Conservation (phyloP, 257 asterid genomes). For the Lycium barbarum region DNA sequence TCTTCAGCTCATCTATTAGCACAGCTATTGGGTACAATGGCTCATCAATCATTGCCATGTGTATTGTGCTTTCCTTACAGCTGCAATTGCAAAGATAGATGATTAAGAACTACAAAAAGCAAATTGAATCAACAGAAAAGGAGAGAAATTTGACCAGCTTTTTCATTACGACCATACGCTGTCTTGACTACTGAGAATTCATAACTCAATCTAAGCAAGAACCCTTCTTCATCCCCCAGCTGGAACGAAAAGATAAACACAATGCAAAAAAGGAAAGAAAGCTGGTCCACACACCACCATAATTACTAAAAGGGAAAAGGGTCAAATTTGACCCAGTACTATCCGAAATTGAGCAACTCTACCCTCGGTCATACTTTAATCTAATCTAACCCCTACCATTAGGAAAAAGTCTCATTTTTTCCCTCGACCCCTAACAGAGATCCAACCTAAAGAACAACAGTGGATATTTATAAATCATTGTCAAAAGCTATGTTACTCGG, state of each 20-base stretch:
- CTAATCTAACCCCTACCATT: neutral
- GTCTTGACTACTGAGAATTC: neutral
- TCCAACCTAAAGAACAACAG: neutral
- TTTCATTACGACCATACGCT: neutral
- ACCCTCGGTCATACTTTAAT: neutral
- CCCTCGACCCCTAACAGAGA: neutral
- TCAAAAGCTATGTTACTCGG: too few species aligned
- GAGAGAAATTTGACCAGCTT: neutral
- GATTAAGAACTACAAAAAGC: neutral
- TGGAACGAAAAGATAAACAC: neutral
- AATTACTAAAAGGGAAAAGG: neutral
- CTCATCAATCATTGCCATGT: constrained; percentile 90
- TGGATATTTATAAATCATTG: too few species aligned
- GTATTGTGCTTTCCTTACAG: neutral
- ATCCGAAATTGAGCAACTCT: neutral
- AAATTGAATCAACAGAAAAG: neutral
- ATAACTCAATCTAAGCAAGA: neutral
- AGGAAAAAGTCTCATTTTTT: neutral
- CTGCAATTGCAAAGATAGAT: neutral
- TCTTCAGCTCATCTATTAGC: constrained; percentile 89
- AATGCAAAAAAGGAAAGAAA: neutral
- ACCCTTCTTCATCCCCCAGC: neutral
- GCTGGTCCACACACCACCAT: neutral
- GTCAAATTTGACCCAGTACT: neutral
- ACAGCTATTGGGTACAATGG: constrained; percentile 97